These are phyloP conservation scores for Zygoascus sp. DNA, from an alignment of 1,139 yeast species.

Conservation along the genomic window DNA sequence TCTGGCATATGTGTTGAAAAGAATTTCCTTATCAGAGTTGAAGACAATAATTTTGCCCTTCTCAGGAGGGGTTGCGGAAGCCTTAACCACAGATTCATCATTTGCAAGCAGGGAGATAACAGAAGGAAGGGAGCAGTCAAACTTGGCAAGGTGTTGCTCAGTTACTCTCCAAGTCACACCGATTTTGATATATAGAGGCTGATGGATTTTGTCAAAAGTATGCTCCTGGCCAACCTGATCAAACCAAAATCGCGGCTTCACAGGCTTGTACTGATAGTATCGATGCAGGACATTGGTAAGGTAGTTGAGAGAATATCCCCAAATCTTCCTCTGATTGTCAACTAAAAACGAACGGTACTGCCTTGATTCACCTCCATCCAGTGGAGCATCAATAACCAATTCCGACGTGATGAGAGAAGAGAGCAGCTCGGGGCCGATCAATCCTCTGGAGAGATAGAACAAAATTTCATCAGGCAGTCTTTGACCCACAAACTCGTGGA, in stretches of 20 bases:
- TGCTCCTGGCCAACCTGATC: constrained; percentile 35
- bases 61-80: constrained; percentile 5
- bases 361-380: constrained; percentile 58
- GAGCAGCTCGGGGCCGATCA: constrained; percentile 59
- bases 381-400: constrained; percentile 60
- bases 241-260: constrained; percentile 47
- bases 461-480: constrained; percentile 82
- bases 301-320: constrained; percentile 61
- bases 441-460: constrained; percentile 76
- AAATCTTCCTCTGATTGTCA: constrained; percentile 42
- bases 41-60: constrained; percentile 25
- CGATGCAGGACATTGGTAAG: constrained; percentile 73
- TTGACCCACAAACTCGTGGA: constrained; percentile 79
- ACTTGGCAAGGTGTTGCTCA: constrained; percentile 10
- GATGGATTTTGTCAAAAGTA: constrained; percentile 21
- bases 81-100: constrained; percentile 10
- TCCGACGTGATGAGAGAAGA: constrained; percentile 66
- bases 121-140: constrained; percentile 1
- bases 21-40: constrained; percentile 46
- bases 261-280: constrained; percentile 75
- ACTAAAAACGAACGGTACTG: constrained; percentile 56
- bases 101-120: constrained; percentile 7
- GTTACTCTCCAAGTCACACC: constrained; percentile 23
- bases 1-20: constrained; percentile 59
- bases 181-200: constrained; percentile 23